phyloP scores from a whole-genome alignment of 495 filamentous ascomycete species.

The Friedmanniomyces endolithicus region DNA sequence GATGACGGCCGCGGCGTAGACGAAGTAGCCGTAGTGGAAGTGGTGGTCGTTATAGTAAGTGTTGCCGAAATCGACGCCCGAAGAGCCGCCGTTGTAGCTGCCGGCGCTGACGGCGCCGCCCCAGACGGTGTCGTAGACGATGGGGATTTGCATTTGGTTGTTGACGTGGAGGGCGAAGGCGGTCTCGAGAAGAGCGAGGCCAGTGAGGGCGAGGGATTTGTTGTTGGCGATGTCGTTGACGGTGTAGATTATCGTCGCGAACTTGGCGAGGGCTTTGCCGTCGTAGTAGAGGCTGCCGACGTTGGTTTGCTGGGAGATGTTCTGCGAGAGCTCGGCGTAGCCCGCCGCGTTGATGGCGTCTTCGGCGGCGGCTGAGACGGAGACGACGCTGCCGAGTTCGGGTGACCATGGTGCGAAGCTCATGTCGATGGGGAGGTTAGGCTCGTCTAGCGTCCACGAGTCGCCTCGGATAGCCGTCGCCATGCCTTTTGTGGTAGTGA shows the following conservation, averaged over 20 bases:
- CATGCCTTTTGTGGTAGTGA: conserved; percentile 78
- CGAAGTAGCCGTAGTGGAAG: conserved; percentile 86
- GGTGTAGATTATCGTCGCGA: conserved; percentile 40
- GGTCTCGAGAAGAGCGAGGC: conserved; percentile 55
- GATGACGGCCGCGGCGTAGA: conserved; percentile 78
- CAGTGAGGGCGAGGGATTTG: conserved; percentile 43
- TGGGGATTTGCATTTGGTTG: conserved; percentile 64
- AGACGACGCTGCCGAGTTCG: conserved; percentile 35
- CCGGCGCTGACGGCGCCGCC: conserved; percentile 74
- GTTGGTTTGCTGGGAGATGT: conserved; percentile 57
- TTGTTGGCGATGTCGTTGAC: conserved; percentile 55
- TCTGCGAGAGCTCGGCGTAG: conserved; percentile 53
- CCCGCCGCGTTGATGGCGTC: conserved; percentile 46
- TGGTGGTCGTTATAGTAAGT: conserved; percentile 77
- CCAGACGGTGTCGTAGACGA: conserved; percentile 58
- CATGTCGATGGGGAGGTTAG: conserved; percentile 57
- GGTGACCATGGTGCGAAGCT: conserved; percentile 65
- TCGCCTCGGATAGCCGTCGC: conserved; percentile 62
- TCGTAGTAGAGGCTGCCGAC: conserved; percentile 90
- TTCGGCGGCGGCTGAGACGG: conserved; percentile 41
- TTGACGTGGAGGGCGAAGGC: conserved; percentile 64
- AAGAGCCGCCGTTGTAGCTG: conserved; percentile 60
- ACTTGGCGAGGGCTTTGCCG: conserved; percentile 51
- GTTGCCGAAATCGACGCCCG: conserved; percentile 38
- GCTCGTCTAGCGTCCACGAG: conserved; percentile 67